Conservation (phyloP, 345 rosid genomes). For the Jatropha curcas region DNA sequence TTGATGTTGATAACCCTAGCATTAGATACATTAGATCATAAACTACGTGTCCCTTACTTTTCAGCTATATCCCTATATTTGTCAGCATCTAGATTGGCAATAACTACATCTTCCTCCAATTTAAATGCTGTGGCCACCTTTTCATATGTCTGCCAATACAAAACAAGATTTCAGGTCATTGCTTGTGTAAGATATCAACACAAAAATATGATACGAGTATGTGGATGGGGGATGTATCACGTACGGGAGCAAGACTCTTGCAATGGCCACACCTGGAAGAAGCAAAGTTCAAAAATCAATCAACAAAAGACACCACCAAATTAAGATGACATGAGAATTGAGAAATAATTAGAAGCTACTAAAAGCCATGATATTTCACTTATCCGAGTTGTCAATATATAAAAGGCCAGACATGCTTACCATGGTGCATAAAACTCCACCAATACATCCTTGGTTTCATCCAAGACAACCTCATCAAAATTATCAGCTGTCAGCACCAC, state of each 20-base stretch:
- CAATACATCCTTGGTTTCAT: constrained; percentile 83
- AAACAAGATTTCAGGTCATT: constrained; percentile 13
- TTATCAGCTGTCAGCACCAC: constrained; percentile 73
- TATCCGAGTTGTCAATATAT: not conserved
- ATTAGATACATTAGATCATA: not conserved
- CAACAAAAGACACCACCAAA: not conserved
- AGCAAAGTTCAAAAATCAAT: constrained; percentile 21
- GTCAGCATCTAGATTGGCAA: constrained; percentile 95
- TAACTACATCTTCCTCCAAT: constrained; percentile 72
- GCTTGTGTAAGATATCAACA: not conserved
- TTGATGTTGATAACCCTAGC: not conserved
- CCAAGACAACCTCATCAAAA: constrained; percentile 79
- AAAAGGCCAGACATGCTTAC: constrained; percentile 35
- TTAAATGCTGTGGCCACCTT: constrained; percentile 86
- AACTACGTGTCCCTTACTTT: constrained; percentile 52
- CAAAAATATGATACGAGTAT: not conserved
- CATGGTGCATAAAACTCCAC: constrained; percentile 99
- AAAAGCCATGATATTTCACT: not conserved
- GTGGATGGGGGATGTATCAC: constrained; percentile 24
- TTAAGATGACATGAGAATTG: not conserved
- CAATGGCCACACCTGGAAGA: constrained; percentile 97
- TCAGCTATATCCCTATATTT: constrained; percentile 70
- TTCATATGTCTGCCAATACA: constrained; percentile 61
- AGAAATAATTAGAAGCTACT: not conserved
- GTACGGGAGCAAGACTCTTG: constrained; percentile 95